Percentiles rank a stretch among this genome's conserved stretches.
Evolutionary conservation across 768 basidiomycete genomes (phyloP).

Genomic region (Suillus tomentosus): DNA sequence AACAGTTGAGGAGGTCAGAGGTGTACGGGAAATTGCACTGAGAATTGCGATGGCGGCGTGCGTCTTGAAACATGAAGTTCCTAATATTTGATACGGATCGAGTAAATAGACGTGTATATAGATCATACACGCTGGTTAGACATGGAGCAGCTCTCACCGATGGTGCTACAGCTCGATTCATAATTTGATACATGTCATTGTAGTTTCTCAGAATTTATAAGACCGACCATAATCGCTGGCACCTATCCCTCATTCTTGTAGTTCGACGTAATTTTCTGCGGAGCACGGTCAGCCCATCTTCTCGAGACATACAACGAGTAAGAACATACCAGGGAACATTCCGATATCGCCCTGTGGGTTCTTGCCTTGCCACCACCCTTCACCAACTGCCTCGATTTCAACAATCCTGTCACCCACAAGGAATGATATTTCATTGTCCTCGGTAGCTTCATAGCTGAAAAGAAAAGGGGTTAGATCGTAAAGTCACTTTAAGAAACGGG

Average conservation of each 20-base stretch:
- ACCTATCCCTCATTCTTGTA: not conserved
- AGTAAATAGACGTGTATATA: not conserved
- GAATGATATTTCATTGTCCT: slow-evolving; percentile 91
- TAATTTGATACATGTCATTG: not conserved
- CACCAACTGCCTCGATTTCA: slow-evolving; percentile 76
- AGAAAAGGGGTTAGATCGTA: not conserved
- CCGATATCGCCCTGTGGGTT: slow-evolving; percentile 57
- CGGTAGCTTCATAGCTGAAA: slow-evolving; percentile 80
- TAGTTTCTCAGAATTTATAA: not conserved
- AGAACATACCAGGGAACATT: slow-evolving; percentile 70
- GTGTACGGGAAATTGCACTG: slow-evolving; percentile 58
- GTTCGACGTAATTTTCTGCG: slow-evolving; percentile 14
- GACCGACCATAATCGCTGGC: not conserved
- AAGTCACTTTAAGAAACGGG: slow-evolving; percentile 13
- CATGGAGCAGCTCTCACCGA: not conserved
- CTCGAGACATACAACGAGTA: not conserved
- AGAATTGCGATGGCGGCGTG: slow-evolving; percentile 50
- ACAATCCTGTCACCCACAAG: slow-evolving; percentile 78
- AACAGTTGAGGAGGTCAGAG: slow-evolving; percentile 49
- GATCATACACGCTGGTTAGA: not conserved
- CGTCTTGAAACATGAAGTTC: slow-evolving; percentile 55
- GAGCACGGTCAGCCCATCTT: not conserved
- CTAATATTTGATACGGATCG: slow-evolving; percentile 37
- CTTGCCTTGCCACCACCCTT: slow-evolving; percentile 89
- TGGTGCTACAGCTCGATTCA: not conserved